Evolutionary conservation across 495 filamentous ascomycete species (phyloP).

Genomic region (Penicillium robsamsonii): DNA sequence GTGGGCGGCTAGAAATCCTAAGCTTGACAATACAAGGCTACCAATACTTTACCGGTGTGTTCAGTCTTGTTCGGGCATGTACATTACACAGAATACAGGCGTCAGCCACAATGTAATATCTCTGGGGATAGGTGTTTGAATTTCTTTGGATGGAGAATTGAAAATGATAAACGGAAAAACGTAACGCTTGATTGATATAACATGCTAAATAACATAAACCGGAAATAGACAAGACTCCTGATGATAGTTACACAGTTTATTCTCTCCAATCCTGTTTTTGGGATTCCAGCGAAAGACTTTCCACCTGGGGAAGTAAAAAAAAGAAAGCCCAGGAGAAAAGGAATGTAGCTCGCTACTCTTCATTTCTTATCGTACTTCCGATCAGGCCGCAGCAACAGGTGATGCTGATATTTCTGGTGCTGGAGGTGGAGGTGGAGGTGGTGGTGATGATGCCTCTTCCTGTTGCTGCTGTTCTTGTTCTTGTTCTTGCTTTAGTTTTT

Average conservation of each 20-base stretch:
- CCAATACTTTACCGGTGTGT: neutral
- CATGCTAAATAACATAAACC: neutral
- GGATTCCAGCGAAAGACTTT: neutral
- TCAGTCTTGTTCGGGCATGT: neutral
- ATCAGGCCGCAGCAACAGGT: neutral
- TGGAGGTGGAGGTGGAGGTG: neutral
- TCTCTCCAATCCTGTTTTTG: neutral
- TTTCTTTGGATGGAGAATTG: neutral
- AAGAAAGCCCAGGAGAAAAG: neutral
- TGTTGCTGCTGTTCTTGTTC: neutral
- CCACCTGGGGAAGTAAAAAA: neutral
- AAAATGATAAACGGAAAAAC: neutral
- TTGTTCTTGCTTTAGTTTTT: conserved; percentile 15
- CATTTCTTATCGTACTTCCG: neutral
- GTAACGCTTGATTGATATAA: neutral
- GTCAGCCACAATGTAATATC: neutral
- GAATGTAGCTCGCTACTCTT: neutral
- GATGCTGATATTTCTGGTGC: neutral
- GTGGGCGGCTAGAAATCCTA: neutral
- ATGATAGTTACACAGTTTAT: neutral
- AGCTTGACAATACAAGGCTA: neutral
- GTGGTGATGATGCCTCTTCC: neutral
- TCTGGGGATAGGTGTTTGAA: neutral
- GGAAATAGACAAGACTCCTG: neutral
- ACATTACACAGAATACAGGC: neutral